Base-by-base conservation (phyloP, 108 stramenopile species). In the Cyclotella sp. region DNA sequence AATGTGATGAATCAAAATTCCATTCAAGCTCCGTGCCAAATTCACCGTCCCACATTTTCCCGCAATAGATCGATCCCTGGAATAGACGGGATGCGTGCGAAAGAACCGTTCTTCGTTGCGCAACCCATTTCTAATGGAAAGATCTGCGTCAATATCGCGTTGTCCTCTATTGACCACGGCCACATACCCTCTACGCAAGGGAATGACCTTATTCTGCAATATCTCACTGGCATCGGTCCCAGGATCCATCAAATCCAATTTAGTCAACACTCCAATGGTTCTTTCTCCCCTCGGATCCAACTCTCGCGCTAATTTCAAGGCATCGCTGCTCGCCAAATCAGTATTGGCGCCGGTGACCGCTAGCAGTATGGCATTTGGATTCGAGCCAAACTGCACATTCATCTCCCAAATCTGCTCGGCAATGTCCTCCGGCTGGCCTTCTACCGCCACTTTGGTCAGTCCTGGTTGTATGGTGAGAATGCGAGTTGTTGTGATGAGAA, bases 241-340 rank as follows among this genome's bases (percentile, higher is more conserved):
- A n/a, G 93, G 94, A 84, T 99, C 99, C 97, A 99, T 97, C 49
- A 99, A 84, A 82, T 99, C 99, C 15, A 98, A 75, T 84, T 99
- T 99, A 27, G 98, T 99, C 28, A 99, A 72, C 8, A 99, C 98
- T 9, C 99, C 99, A 68, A 99, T 91, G 10, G 99, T 99, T 19
- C 99, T 85, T 72, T 93, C 96, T 9, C 97, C 97, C 58, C 83
- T 71, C 0, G 96, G 96, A 75, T 97, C 98, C 24, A 93, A 96
- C 9, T 88, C 87, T 60, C 96, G 84, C 11, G 99, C 99, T 73
- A 99, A 71, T 75, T 97, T 95, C 59, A 99, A 68, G 5, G 98
- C 98, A 75, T 99, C 99, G 61, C 91, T 93, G 76, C 98, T 99
- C 51, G 98, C 98, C 46, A 99, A 69, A 85, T 99, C 99, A 3